Conservation (phyloP, 176 grass and related monocot genomes). For the Phyllostachys edulis region DNA sequence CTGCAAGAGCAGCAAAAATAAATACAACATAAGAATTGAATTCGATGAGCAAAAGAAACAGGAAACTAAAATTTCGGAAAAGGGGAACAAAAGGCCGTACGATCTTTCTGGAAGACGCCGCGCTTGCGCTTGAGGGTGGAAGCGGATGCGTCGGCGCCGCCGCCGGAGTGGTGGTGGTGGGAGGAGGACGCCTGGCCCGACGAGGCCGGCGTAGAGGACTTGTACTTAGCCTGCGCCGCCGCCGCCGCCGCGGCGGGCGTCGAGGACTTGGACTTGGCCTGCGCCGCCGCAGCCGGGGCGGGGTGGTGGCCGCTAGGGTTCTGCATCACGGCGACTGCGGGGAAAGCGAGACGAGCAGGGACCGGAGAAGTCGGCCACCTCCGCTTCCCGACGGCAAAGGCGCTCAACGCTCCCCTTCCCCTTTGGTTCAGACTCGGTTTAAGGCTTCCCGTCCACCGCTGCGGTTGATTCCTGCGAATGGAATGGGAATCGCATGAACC, state of each 20-base stretch:
- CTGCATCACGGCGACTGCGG: slow-evolving; percentile 15
- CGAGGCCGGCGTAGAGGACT: slow-evolving; percentile 25
- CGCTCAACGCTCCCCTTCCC: neutral
- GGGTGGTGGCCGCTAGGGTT: too few species aligned
- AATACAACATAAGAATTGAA: neutral
- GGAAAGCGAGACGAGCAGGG: neutral
- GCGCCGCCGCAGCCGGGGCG: too few species aligned
- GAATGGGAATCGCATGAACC: too few species aligned
- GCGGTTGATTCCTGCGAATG: neutral
- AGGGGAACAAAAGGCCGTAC: slow-evolving; percentile 24
- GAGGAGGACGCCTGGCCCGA: slow-evolving; percentile 28
- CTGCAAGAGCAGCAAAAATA: slow-evolving; percentile 40
- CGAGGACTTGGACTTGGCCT: slow-evolving; percentile 30
- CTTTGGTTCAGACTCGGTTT: neutral
- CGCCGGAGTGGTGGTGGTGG: slow-evolving; percentile 32
- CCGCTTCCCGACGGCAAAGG: neutral
- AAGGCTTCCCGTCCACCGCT: neutral
- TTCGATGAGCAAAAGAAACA: neutral
- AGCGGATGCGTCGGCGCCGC: slow-evolving; percentile 28
- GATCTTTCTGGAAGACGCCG: slow-evolving; percentile 87
- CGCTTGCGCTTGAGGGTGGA: slow-evolving; percentile 88
- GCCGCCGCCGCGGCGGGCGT: neutral
- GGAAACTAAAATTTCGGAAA: neutral
- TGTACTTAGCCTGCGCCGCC: slow-evolving; percentile 24
- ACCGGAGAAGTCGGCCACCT: neutral